Evolutionary conservation across 305 asterid genomes (phyloP), one percentile per base, ranked within the genome.

Genomic region (Fraxinus paxiana): DNA sequence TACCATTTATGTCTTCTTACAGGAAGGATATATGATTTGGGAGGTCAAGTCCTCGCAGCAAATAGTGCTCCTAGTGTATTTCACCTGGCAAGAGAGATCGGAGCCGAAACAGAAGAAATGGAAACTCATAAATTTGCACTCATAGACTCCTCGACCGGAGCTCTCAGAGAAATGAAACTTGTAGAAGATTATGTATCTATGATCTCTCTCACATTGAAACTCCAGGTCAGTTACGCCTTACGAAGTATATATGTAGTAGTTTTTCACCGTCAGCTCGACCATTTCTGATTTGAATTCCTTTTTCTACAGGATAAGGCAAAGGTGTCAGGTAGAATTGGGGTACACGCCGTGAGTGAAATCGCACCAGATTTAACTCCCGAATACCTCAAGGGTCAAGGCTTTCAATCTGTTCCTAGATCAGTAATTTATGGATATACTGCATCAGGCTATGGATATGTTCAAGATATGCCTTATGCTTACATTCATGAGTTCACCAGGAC

Each of bases 11-110:
- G 75, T 46, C 67, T 79, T 67, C 56, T 75, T 71, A 73, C 89
- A 94, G 98, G 98, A 83, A 86, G 77, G 73, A 74, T 90, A 3
- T 94, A 94, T 87, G 98, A 94, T 87, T 88, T 94, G 85, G 96
- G 98, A 81, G 98, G 97, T 72, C 97, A 94, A 87, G 98, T 94
- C 38, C 97, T 94, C 26, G 96, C 98, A 2, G 95, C 94, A 73
- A 92, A 91, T 79, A 91, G 98, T 81, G 97, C 98, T 80, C 98
- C 98, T 15, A 87, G 88, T 1, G 90, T 94, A 63, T 94, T 92
- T 79, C 89, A 91, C 87, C 85, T 94, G 81, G 97, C 97, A 24
- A 81, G 79, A 76, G 97, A 91, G 85, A 83, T 88, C 15, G 97
- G 94, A 17, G 89, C 79, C 18, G 96, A 92, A 80, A 89, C 90